These are phyloP conservation scores for Elongisporangium anandrum DNA, from an alignment of 352 stramenopile genomes.

Conservation along the genomic window DNA sequence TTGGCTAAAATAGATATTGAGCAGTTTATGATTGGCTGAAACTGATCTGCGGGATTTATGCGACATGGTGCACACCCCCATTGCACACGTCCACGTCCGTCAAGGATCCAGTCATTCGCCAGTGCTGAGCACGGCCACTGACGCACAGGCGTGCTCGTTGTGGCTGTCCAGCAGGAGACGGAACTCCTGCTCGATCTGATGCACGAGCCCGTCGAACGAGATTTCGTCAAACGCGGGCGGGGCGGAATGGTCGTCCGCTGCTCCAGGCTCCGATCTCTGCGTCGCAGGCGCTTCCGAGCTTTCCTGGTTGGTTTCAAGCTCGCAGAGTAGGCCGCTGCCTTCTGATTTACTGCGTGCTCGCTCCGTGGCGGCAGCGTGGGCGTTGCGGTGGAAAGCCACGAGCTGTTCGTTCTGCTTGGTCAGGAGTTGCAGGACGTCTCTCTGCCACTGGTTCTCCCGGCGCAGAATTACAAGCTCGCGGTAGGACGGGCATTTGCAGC, in stretches of 20 bases:
- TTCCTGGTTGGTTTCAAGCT: background rate
- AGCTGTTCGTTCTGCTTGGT: background rate
- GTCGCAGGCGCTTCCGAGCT: background rate
- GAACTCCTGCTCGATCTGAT: background rate
- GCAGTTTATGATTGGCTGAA: background rate
- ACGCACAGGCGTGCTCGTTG: background rate
- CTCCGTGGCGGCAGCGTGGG: background rate
- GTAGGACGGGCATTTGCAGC: background rate
- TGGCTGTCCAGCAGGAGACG: background rate
- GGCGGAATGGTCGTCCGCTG: background rate
- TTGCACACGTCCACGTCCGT: background rate
- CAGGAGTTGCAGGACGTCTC: background rate
- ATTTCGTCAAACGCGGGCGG: background rate
- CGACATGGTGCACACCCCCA: background rate
- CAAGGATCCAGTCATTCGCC: background rate
- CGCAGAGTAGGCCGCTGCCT: background rate
- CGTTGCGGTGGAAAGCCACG: background rate
- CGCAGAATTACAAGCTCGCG: background rate
- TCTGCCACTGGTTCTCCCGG: background rate
- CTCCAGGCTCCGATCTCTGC: background rate
- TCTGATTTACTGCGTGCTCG: background rate
- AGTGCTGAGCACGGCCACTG: background rate
- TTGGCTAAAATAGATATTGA: background rate
- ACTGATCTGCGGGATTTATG: background rate
- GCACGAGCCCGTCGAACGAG: background rate